Conservation (phyloP, 345 rosid genomes). For the Eucalyptus rudis region DNA sequence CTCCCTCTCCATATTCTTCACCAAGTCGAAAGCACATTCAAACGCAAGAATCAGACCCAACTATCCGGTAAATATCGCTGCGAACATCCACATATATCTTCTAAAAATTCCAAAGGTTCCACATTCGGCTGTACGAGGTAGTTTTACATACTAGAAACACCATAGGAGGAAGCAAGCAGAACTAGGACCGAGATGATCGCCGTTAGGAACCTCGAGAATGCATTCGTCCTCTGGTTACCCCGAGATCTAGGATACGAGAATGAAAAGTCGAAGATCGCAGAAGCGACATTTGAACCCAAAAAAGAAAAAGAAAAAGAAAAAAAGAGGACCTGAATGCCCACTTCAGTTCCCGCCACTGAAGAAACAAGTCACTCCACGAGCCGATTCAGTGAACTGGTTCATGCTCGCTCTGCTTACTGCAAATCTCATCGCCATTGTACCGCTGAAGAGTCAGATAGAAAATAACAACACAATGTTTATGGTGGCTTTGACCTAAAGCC, state of each 20-base stretch:
- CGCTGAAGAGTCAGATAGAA: not conserved
- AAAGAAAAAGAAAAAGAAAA: not conserved
- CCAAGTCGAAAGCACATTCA: not conserved
- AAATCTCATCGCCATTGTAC: slow-evolving; percentile 27
- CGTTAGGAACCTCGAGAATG: not conserved
- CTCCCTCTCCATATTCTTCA: not conserved
- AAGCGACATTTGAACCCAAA: not conserved
- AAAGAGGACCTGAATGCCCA: slow-evolving; percentile 38
- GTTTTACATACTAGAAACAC: not conserved
- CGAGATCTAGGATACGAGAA: not conserved
- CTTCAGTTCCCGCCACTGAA: slow-evolving; percentile 29
- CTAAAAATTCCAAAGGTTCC: not conserved
- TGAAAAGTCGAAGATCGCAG: not conserved
- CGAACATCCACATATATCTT: not conserved
- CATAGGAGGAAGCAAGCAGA: not conserved
- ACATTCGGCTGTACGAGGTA: too few species aligned
- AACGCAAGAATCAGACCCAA: not conserved
- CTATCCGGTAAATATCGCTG: too few species aligned
- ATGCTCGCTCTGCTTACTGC: slow-evolving; percentile 9
- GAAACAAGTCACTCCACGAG: slow-evolving; percentile 36
- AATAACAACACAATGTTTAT: not conserved
- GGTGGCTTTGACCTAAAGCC: not conserved
- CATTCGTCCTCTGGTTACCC: not conserved
- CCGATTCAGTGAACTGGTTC: slow-evolving; percentile 22
- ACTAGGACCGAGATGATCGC: not conserved